Evolutionary conservation across 306 rosid species (phyloP).

Genomic region (Vigna hirtella): DNA sequence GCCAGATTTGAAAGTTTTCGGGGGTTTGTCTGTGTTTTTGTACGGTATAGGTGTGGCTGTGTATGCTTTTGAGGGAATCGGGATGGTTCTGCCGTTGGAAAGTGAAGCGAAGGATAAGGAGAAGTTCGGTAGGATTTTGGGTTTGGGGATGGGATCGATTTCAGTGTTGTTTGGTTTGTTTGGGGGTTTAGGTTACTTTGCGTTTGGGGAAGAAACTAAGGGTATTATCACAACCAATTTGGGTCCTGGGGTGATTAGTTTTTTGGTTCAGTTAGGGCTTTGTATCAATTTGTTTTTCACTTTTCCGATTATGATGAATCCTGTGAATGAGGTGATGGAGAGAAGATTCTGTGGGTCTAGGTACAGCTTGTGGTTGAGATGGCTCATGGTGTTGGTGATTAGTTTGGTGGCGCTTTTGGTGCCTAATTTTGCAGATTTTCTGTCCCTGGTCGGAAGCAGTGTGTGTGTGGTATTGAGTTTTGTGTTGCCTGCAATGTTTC

Average conservation of each 20-base stretch:
- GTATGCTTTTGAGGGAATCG: constrained; percentile 79
- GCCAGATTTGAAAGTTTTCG: constrained; percentile 59
- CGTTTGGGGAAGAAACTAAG: constrained; percentile 76
- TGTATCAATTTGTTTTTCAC: constrained; percentile 71
- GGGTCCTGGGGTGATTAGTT: constrained; percentile 63
- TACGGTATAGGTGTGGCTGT: constrained; percentile 83
- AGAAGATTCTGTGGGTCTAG: constrained; percentile 61
- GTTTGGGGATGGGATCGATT: constrained; percentile 59
- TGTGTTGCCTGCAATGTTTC: constrained; percentile 78
- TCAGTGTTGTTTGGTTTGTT: constrained; percentile 66
- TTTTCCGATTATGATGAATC: constrained; percentile 82
- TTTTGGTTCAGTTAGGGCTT: constrained; percentile 67
- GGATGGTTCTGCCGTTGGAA: constrained; percentile 74
- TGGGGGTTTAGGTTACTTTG: constrained; percentile 75
- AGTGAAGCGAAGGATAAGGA: constrained; percentile 66
- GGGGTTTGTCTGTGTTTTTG: constrained; percentile 64
- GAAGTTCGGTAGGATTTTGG: constrained; percentile 66
- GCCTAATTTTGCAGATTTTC: constrained; percentile 82
- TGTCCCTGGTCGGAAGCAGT: constrained; percentile 77
- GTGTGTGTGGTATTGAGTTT: constrained; percentile 70
- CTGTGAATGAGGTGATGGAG: constrained; percentile 77
- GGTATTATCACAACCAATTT: constrained; percentile 76
- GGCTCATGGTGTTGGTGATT: constrained; percentile 64
- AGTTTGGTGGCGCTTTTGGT: constrained; percentile 71
- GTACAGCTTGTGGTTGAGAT: constrained; percentile 74